Evolutionary conservation across 441 rosid species (phyloP).

Genomic region (Aleurites moluccanus): DNA sequence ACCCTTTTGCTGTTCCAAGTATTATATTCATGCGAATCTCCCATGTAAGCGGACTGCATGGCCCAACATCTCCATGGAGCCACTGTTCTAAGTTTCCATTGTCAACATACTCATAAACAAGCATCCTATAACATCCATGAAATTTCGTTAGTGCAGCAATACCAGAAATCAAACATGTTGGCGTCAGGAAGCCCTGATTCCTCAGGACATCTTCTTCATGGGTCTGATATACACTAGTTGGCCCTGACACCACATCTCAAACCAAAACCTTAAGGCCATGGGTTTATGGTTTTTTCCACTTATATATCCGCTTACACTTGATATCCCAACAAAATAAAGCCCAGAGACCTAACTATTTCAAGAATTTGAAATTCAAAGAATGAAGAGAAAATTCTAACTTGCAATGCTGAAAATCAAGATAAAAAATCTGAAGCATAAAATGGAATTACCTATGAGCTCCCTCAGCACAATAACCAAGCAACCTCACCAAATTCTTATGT

Average conservation of each 20-base stretch:
- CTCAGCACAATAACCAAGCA: constrained; percentile 72
- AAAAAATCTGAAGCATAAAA: constrained; percentile 4
- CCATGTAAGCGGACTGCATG: constrained; percentile 67
- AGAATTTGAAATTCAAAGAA: constrained; percentile 1
- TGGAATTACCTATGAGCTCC: constrained; percentile 59
- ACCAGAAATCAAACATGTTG: too few species aligned
- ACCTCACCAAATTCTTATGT: constrained; percentile 66
- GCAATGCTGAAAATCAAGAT: not conserved
- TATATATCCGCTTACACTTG: too few species aligned
- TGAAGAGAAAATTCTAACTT: not conserved
- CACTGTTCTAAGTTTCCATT: constrained; percentile 72
- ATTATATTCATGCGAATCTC: constrained; percentile 63
- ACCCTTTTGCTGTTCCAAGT: constrained; percentile 70
- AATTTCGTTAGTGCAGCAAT: not conserved
- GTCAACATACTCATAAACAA: constrained; percentile 65
- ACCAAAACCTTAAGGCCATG: too few species aligned
- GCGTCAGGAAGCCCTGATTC: too few species aligned
- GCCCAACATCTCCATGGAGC: constrained; percentile 72
- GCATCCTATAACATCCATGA: constrained; percentile 45
- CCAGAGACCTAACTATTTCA: constrained; percentile 4
- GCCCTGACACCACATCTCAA: too few species aligned
- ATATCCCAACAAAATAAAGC: too few species aligned
- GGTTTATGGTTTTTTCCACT: too few species aligned
- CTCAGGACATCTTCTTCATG: too few species aligned
- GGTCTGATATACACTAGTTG: too few species aligned